A percentile compares a stretch with the other conserved stretches of the same genome.
Evolutionary conservation across 129 eudicot genomes (phyloP).

Genomic region (Gnaphalium uliginosum): DNA sequence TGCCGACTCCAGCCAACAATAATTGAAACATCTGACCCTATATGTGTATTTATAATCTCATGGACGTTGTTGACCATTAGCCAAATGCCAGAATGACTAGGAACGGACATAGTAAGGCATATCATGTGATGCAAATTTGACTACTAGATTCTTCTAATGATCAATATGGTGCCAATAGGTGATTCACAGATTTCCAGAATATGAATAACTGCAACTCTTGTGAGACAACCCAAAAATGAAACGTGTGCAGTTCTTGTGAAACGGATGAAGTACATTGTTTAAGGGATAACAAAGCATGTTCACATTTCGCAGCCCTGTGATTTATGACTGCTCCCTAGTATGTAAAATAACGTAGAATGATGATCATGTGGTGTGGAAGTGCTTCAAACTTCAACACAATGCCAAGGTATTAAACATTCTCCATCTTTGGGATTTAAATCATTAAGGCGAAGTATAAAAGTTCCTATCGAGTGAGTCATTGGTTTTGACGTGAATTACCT

Average conservation of each 20-base stretch:
- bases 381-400: not conserved
- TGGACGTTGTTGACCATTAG: too few species aligned
- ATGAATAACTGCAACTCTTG: not conserved
- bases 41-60: too few species aligned
- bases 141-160: not conserved
- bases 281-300: not conserved
- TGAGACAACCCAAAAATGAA: not conserved
- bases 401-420: not conserved
- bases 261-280: not conserved
- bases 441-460: not conserved
- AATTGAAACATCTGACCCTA: too few species aligned
- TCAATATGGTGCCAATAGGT: not conserved
- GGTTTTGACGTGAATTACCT: not conserved
- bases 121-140: not conserved
- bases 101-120: not conserved
- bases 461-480: not conserved
- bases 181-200: not conserved
- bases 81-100: too few species aligned
- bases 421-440: not conserved
- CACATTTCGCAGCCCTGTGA: not conserved
- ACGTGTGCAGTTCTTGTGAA: not conserved
- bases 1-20: too few species aligned
- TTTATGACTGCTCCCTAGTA: not conserved
- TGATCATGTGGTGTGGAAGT: not conserved
- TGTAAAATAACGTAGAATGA: not conserved